These are phyloP conservation scores for Colletotrichum horii DNA, from an alignment of 2,329 filamentous ascomycete genomes.

Conservation along the genomic window DNA sequence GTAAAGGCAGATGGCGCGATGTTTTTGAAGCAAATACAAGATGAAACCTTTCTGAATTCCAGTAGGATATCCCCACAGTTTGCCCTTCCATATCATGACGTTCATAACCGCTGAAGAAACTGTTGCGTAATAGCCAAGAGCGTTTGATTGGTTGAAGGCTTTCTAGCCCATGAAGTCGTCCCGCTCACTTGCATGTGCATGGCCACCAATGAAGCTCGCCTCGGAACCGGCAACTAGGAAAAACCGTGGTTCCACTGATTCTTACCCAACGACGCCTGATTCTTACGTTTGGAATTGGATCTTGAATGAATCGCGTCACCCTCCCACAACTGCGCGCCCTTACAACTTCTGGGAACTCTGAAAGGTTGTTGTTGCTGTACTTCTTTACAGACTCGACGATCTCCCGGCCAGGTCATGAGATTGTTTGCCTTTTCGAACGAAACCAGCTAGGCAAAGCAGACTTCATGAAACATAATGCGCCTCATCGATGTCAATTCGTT, in stretches of 20 bases:
- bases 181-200: neutral
- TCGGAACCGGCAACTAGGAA: neutral
- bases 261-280: neutral
- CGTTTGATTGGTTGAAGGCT: neutral
- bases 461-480: neutral
- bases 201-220: neutral
- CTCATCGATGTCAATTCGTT: neutral
- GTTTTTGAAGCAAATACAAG: neutral
- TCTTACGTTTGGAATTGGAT: neutral
- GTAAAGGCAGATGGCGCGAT: neutral
- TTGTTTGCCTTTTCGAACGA: fast-evolving
- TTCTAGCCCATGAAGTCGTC: neutral
- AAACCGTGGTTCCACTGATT: neutral
- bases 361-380: neutral
- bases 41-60: neutral
- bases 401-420: neutral
- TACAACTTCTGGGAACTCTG: neutral
- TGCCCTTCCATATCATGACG: neutral
- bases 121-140: neutral
- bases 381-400: neutral
- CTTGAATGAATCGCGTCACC: neutral
- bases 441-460: neutral
- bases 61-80: neutral
- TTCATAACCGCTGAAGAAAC: neutral
- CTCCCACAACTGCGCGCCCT: too few relatives aligned